Evolutionary conservation across 495 filamentous ascomycete species (phyloP).

Genomic region (Neurospora tetraspora): DNA sequence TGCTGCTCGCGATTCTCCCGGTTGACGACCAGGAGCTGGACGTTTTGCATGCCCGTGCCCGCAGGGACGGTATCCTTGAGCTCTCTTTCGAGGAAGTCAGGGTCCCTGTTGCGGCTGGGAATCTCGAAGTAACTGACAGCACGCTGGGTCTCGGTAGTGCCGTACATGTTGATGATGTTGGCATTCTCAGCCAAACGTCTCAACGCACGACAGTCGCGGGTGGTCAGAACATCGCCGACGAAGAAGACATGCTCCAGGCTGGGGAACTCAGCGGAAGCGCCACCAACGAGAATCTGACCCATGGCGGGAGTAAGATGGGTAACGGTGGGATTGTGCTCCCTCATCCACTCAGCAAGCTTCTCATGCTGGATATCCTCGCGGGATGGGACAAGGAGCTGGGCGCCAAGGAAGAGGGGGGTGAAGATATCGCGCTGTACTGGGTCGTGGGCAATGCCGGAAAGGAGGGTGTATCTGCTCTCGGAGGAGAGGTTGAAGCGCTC

Average conservation of each 20-base stretch:
- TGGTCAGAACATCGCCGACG: slow-evolving; percentile 86
- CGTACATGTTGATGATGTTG: slow-evolving; percentile 83
- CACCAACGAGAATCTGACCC: slow-evolving; percentile 91
- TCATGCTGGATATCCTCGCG: slow-evolving; percentile 84
- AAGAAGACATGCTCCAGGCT: slow-evolving; percentile 77
- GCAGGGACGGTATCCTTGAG: slow-evolving; percentile 77
- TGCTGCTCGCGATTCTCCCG: slow-evolving; percentile 59
- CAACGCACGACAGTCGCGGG: slow-evolving; percentile 71
- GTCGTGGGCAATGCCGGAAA: slow-evolving; percentile 81
- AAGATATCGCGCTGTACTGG: slow-evolving; percentile 92
- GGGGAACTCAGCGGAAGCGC: slow-evolving; percentile 67
- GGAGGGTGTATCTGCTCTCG: slow-evolving; percentile 74
- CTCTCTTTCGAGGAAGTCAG: slow-evolving; percentile 51
- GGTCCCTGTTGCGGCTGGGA: slow-evolving; percentile 55
- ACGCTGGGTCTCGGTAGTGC: slow-evolving; percentile 82
- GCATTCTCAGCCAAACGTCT: slow-evolving; percentile 71
- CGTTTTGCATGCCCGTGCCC: slow-evolving; percentile 84
- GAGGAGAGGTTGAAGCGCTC: slow-evolving; percentile 64
- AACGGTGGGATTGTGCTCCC: slow-evolving; percentile 63
- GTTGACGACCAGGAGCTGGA: slow-evolving; percentile 86
- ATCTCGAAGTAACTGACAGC: slow-evolving; percentile 84
- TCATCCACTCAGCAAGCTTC: slow-evolving; percentile 86
- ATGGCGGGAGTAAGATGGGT: slow-evolving; percentile 92
- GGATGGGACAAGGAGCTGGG: slow-evolving; percentile 69
- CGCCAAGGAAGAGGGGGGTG: slow-evolving; percentile 82